Base-by-base conservation (phyloP, 2,329 filamentous ascomycete species). In the Stemphylium beticola region DNA sequence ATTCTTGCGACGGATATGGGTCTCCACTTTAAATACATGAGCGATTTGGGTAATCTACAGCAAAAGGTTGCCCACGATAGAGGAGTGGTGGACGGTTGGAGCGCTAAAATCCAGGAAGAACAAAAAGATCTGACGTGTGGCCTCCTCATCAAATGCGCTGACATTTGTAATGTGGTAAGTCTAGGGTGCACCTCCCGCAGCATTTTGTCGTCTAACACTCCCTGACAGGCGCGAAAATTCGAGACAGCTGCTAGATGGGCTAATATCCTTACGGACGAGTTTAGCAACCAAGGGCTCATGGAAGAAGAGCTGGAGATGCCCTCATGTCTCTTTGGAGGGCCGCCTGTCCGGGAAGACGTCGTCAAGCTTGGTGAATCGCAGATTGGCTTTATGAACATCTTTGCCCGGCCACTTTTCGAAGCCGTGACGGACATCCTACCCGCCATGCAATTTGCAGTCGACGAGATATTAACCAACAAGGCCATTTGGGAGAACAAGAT, bases 1-100 rank as follows among this genome's bases (percentile, higher is more conserved):
- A 98, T 99, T 55, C 80, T 99, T 20, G 92, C 95, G 2, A 99
- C 95, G 0, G 95, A 99, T 70, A 99, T 99, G 95, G 92, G 92
- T 7, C 78, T 96, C 6, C 95, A 99, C 76, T 96, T 96, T 67
- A 92, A 96, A 67, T 99, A 97, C 75, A 98, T 98, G 92, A 88
- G 88, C 69, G 90, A 89, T 72, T 81, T 98, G 36, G 86, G 85
- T n/a, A 87, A 88, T 59, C 77, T 96, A 46, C 92, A 96, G 74
- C 85, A 89, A 57, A 93, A 90, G 72, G 82, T 96, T 10, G 83
- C 86, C 36, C 85, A 86, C 34, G 87, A 86, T 63, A 81, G 86
- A 51, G 83, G 81, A 44, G 78, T 77, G 5, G 84, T 85, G 4
- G 87, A 91, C 53, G 85, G 84, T 8, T 97, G 92, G 92, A 89